Evolutionary conservation across 2,329 filamentous ascomycete species (phyloP), one percentile per base, ranked within the genome.

Genomic region (Pseudogymnoascus sp.): DNA sequence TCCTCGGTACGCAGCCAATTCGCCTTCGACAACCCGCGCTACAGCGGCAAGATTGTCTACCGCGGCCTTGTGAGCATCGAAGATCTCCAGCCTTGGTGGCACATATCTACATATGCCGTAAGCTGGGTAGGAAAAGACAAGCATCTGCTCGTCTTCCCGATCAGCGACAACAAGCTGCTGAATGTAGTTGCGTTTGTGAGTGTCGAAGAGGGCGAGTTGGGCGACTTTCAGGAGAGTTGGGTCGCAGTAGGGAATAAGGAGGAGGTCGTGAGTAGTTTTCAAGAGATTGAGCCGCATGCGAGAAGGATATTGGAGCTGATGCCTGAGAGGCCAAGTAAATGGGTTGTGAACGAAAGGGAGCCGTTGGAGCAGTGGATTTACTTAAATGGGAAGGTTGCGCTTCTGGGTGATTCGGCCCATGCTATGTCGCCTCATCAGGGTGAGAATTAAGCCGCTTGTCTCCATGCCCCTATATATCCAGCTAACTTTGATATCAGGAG

Each of bases 141-240:
- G 62, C 76, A 78, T 67, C 71, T 77, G 33, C 69, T 78, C 6
- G 65, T 69, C 14, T 77, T 74, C 62, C 74, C 76, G 3, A 76
- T 78, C 60, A 66, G 65, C 9, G 59, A 67, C 5, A 74, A 75
- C 67, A 68, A 70, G 62, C 65, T 65, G n/a, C 65, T 77, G 21
- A 76, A 75, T 63, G 69, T 76, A 41, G 74, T 76, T 2, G 74
- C 70, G 0, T 76, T 75, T 60, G 69, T 73, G 4, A 71, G 70
- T 14, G 70, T 71, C 40, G 63, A 66, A 6, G 69, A 72, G 61
- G 69, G 71, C n/a, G 68, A 72, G n/a, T 61, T 74, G 4, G 67
- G 63, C 12, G 72, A 74, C 59, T 65, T 73, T 12, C 67, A 69
- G 59, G 75, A 77, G 65, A 74, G 71, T 63, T 76, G 74, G 75